Percentiles rank a stretch among this genome's conserved stretches.
phyloP scores from a whole-genome alignment of 75 land plant genomes.

The Adiantum capillusveneris region DNA sequence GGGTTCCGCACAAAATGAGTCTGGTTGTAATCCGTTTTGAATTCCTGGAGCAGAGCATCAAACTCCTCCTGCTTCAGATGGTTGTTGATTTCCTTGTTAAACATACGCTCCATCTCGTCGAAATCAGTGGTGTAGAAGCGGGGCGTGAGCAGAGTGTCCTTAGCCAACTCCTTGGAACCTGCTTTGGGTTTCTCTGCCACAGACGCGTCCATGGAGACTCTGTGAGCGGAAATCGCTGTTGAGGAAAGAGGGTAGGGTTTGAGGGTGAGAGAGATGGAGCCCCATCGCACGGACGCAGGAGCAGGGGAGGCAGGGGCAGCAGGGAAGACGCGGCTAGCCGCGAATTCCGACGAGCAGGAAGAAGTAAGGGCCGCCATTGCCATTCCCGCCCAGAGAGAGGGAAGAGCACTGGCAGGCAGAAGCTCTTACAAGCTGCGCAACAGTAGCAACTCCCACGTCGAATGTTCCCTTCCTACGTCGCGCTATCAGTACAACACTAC shows the following conservation, averaged over 20 bases:
- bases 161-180: slow-evolving; percentile 37
- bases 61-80: slow-evolving; percentile 81
- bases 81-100: slow-evolving; percentile 92
- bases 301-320: background rate
- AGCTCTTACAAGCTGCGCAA: too few species aligned
- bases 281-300: background rate
- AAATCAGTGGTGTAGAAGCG: slow-evolving; percentile 98
- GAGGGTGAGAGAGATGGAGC: background rate
- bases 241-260: background rate
- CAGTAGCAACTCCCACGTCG: too few species aligned
- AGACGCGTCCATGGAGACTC: slow-evolving; percentile 3
- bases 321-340: background rate
- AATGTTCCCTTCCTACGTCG: too few species aligned
- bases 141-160: slow-evolving; percentile 83
- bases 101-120: slow-evolving; percentile 93
- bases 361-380: background rate
- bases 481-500: too few species aligned
- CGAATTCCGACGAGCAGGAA: background rate
- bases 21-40: slow-evolving; percentile 97
- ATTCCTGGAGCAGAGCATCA: slow-evolving; percentile 79
- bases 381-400: too few species aligned
- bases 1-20: slow-evolving; percentile 87
- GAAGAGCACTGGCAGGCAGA: too few species aligned
- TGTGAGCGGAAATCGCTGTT: background rate
- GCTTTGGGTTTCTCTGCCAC: slow-evolving; percentile 32